Evolutionary conservation across 192 early-diverging fungal genomes (phyloP), one percentile per base, ranked within the genome.

Genomic region (Coemansia brasiliensis): DNA sequence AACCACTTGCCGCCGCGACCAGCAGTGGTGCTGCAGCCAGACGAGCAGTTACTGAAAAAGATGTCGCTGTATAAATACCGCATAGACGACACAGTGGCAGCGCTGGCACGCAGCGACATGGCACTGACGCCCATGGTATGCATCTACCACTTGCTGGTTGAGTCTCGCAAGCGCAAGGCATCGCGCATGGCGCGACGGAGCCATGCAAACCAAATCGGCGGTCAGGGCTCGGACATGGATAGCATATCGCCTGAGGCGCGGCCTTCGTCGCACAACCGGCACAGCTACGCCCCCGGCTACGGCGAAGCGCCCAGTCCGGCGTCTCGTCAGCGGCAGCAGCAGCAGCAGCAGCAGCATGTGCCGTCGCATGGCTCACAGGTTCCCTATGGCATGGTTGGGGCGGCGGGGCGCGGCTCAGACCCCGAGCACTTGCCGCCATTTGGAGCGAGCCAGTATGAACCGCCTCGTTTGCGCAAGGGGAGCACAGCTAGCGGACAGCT

Each of bases 1-100:
- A 87, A 83, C 59, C 85, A 91, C 66, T 63, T 92, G 17, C 88
- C 89, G 5, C 49, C 73, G n/a, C 69, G 86, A 0, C 74, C 74
- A 4, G 56, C 66, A 1, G 76, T 79, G 3, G 70, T 79, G 54
- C 54, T 79, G 20, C 58, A 67, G 29, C 76, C 76, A 27, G 67
- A 72, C 55, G 66, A 64, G 38, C 57, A 65, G 59, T 42, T 65
- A 21, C 52, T 79, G 39, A 61, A 79, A 39, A 79, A 79, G 55
- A 72, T 79, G 76, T 55, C 55, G 15, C 58, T 64, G 25, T 79
- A 79, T 57, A 65, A 70, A 24, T 79, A 65, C 37, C 49, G 63
- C 12, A 39, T 65, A 25, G 62, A 64, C 35, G 62, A 42, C 9
- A 70, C 73, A 3, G 59, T 58, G 27, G 55, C 69, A 17, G 69